Conservation (phyloP, 768 basidiomycete species). For the Termitomyces heimii region DNA sequence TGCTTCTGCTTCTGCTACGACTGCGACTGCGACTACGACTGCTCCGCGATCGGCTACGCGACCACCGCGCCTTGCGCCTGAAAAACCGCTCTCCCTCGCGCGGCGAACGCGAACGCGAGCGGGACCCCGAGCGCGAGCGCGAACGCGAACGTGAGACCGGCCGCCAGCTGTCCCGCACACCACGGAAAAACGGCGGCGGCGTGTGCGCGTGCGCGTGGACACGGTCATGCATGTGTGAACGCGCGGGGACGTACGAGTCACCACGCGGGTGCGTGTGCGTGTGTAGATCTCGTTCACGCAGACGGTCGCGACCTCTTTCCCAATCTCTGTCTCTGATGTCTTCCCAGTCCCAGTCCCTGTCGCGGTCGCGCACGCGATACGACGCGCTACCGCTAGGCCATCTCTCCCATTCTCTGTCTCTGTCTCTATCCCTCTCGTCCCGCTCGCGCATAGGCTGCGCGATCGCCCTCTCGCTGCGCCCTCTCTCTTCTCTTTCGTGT, state of each 20-base stretch:
- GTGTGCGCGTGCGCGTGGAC: neutral
- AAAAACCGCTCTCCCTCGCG: neutral
- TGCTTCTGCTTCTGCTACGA: neutral
- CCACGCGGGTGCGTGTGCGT: neutral
- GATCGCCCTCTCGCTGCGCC: neutral
- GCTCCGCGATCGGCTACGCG: neutral
- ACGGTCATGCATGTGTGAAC: neutral
- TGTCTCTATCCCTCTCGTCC: conserved; percentile 9
- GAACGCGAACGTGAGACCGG: neutral
- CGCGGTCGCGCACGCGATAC: neutral
- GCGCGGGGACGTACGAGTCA: neutral
- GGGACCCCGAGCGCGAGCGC: neutral
- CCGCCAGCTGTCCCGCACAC: neutral
- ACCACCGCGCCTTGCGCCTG: conserved; percentile 11
- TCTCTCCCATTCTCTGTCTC: neutral
- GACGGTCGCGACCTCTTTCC: neutral
- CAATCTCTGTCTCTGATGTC: neutral
- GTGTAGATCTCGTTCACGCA: neutral
- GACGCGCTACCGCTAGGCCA: no score
- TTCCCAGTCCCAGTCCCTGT: neutral
- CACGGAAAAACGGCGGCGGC: neutral
- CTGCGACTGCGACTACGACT: conserved; percentile 15
- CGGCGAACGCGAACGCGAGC: neutral
- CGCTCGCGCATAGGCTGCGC: conserved; percentile 11
- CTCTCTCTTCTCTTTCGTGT: neutral